phyloP scores from a whole-genome alignment of 2,329 filamentous ascomycete genomes.

The Aspergillus novofumigatus region DNA sequence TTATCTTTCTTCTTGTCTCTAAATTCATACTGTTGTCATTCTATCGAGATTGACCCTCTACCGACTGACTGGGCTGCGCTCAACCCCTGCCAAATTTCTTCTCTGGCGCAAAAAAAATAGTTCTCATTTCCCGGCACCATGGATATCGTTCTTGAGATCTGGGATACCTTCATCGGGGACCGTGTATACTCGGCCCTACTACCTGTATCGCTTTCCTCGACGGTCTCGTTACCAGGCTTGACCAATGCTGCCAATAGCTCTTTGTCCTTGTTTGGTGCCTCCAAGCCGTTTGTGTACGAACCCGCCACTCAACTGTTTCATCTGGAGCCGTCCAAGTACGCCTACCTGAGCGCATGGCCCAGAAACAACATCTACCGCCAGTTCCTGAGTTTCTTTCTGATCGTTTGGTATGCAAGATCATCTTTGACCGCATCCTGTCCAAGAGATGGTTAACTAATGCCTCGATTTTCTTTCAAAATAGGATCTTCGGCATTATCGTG shows the following conservation, averaged over 20 bases:
- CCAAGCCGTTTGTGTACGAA: constrained; percentile 52
- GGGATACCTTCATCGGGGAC: constrained; percentile 79
- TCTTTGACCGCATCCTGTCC: not conserved
- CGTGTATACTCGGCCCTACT: constrained; percentile 67
- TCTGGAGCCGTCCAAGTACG: constrained; percentile 67
- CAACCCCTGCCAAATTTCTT: too few relatives aligned
- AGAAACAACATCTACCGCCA: constrained; percentile 77
- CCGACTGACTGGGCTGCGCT: too few relatives aligned
- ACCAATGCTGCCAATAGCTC: constrained; percentile 53
- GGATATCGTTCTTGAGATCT: constrained; percentile 86
- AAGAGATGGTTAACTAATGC: constrained; percentile 3
- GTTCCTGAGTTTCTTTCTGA: constrained; percentile 68
- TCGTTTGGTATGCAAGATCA: constrained; percentile 67
- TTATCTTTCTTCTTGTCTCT: not conserved
- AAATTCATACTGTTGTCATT: not conserved
- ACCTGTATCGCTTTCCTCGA: constrained; percentile 56
- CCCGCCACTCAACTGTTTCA: constrained; percentile 68
- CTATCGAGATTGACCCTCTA: not conserved
- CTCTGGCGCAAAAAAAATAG: not conserved
- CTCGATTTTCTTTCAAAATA: constrained; percentile 34
- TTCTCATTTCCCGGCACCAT: constrained; percentile 47
- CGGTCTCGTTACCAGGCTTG: constrained; percentile 49
- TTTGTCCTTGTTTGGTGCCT: constrained; percentile 52
- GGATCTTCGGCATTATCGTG: constrained; percentile 77
- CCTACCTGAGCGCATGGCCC: constrained; percentile 72